phyloP scores from a whole-genome alignment of 345 rosid species.

The Corymbia maculata region DNA sequence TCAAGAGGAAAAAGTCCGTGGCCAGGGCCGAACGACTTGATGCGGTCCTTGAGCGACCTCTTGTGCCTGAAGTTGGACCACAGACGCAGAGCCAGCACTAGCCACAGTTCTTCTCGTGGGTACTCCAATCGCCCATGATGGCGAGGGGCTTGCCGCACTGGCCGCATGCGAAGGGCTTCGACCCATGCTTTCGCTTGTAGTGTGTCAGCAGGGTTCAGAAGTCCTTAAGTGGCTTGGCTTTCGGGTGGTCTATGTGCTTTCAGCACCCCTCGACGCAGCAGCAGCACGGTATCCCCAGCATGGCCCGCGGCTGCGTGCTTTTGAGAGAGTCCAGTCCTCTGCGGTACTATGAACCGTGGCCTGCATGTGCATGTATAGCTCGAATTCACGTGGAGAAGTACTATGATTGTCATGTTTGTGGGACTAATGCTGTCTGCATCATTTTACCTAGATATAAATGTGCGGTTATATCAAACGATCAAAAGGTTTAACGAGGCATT shows the following conservation, averaged over 20 bases:
- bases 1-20: constrained; percentile 49
- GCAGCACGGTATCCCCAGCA: no score
- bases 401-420: no score
- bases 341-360: constrained; percentile 77
- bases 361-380: constrained; percentile 83
- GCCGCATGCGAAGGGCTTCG: constrained; percentile 54
- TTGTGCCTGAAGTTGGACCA: constrained; percentile 90
- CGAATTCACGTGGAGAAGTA: not conserved
- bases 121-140: constrained; percentile 82
- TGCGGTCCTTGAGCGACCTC: constrained; percentile 81
- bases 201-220: constrained; percentile 81
- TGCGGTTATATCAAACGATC: no score
- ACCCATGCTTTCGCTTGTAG: constrained; percentile 74
- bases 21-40: constrained; percentile 59
- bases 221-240: no score
- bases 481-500: no score
- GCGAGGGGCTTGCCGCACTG: constrained; percentile 70
- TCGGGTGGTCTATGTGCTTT: no score
- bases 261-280: no score
- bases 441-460: not conserved
- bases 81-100: constrained; percentile 86
- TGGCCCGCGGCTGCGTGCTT: constrained; percentile 62
- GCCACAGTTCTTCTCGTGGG: constrained; percentile 87
- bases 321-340: constrained; percentile 60
- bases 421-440: not conserved